These are phyloP conservation scores for Phycomyces blakesleeanus DNA, from an alignment of 192 early-diverging fungal species.

Conservation along the genomic window DNA sequence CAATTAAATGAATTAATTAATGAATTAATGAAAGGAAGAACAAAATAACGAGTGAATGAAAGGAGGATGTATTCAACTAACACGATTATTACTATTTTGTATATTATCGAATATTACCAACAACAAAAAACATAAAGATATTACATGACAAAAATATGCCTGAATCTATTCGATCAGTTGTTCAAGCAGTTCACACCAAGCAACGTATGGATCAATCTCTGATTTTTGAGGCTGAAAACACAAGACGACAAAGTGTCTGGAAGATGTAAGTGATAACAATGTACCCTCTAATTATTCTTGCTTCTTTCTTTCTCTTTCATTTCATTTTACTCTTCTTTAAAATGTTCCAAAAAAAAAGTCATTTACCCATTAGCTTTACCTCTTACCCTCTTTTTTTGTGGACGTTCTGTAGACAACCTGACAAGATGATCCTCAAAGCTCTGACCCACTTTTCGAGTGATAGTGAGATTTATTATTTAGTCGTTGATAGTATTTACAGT, in stretches of 20 bases:
- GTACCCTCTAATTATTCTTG: too few relatives aligned
- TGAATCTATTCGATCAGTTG: conserved; percentile 25
- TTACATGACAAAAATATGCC: too few relatives aligned
- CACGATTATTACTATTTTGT: too few relatives aligned
- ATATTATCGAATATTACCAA: too few relatives aligned
- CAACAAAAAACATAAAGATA: too few relatives aligned
- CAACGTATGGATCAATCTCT: conserved; percentile 42
- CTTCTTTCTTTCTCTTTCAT: too few relatives aligned
- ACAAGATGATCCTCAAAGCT: conserved; percentile 25
- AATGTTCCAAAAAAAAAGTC: not conserved
- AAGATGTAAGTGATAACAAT: too few relatives aligned
- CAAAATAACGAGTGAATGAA: too few relatives aligned
- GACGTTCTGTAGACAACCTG: conserved; percentile 17
- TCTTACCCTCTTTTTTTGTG: not conserved
- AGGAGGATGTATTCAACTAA: too few relatives aligned
- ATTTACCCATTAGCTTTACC: not conserved
- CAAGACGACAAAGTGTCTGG: conserved; percentile 30
- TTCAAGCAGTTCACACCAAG: conserved; percentile 38
- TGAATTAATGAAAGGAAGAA: too few relatives aligned
- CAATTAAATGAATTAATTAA: too few relatives aligned
- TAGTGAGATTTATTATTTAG: conserved; percentile 30
- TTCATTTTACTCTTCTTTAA: too few relatives aligned
- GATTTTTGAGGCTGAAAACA: conserved; percentile 36
- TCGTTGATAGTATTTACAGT: conserved; percentile 28
- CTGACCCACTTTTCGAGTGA: conserved; percentile 19